Percentiles rank a stretch among this genome's conserved stretches.
These are phyloP conservation scores for Penicillium cosmopolitanum DNA, from an alignment of 495 filamentous ascomycete genomes.

Conservation along the genomic window DNA sequence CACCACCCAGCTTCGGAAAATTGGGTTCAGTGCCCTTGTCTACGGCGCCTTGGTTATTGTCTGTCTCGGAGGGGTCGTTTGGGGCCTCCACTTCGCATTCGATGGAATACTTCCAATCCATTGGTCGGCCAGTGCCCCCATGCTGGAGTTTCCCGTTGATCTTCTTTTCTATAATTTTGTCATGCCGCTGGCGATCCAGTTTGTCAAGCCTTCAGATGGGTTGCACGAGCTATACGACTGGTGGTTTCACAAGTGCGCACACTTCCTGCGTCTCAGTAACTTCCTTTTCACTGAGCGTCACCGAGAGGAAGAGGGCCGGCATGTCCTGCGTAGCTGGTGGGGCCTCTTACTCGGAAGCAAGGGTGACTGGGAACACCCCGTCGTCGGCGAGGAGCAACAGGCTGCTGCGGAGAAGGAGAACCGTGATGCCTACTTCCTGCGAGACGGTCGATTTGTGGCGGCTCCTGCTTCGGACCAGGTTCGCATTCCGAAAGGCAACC, in stretches of 20 bases:
- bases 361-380: constrained; percentile 53
- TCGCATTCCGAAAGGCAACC: constrained; percentile 80
- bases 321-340: constrained; percentile 59
- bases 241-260: constrained; percentile 93
- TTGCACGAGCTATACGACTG: constrained; percentile 86
- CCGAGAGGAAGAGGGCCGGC: constrained; percentile 79
- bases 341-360: constrained; percentile 48
- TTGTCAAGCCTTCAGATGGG: constrained; percentile 81
- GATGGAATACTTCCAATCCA: constrained; percentile 82
- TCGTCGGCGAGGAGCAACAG: constrained; percentile 43
- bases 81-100: constrained; percentile 73
- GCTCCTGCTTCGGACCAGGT: constrained; percentile 92
- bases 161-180: constrained; percentile 95
- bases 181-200: constrained; percentile 80
- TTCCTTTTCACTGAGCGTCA: constrained; percentile 89
- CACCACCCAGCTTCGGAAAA: constrained; percentile 92
- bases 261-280: constrained; percentile 77
- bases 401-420: constrained; percentile 38
- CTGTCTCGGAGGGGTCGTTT: constrained; percentile 94
- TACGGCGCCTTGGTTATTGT: constrained; percentile 92
- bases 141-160: constrained; percentile 93
- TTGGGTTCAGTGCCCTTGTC: constrained; percentile 91
- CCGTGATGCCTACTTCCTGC: constrained; percentile 57
- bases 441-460: constrained; percentile 83
- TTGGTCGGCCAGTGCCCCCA: constrained; percentile 87